A percentile compares a stretch with the other conserved stretches of the same genome.
Conservation (phyloP, 164 flowering plant genomes). For the Aristolochia contorta region DNA sequence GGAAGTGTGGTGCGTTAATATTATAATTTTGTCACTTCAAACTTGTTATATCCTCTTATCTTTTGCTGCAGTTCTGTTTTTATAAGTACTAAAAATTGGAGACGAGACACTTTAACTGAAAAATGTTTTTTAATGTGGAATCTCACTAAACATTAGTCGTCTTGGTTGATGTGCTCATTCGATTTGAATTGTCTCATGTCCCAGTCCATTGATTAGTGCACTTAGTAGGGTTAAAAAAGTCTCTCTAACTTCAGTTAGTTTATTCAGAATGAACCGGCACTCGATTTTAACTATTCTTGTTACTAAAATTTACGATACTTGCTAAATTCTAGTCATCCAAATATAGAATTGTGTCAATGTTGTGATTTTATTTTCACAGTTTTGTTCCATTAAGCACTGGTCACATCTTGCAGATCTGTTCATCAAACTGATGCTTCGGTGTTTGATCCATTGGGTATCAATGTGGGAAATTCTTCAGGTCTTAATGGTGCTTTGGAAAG, state of each 20-base stretch:
- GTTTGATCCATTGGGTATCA: slow-evolving; percentile 87
- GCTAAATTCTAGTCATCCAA: background rate
- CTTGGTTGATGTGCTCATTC: too few species aligned
- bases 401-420: slow-evolving; percentile 26
- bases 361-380: background rate
- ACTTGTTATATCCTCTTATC: too few species aligned
- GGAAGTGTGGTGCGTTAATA: too few species aligned
- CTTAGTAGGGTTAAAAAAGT: background rate
- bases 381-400: slow-evolving; percentile 8
- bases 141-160: too few species aligned
- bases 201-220: background rate
- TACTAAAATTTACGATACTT: background rate
- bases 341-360: background rate
- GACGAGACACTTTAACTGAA: too few species aligned
- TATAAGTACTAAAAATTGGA: too few species aligned
- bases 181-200: too few species aligned
- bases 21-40: too few species aligned
- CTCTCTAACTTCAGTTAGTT: background rate
- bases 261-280: background rate
- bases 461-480: slow-evolving; percentile 31
- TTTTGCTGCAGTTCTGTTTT: too few species aligned
- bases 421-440: slow-evolving; percentile 24
- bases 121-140: too few species aligned
- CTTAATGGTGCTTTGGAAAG: slow-evolving; percentile 42
- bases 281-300: background rate